Evolutionary conservation across 75 land plant genomes (phyloP), one percentile per base, ranked within the genome.

Genomic region (Picea glauca): DNA sequence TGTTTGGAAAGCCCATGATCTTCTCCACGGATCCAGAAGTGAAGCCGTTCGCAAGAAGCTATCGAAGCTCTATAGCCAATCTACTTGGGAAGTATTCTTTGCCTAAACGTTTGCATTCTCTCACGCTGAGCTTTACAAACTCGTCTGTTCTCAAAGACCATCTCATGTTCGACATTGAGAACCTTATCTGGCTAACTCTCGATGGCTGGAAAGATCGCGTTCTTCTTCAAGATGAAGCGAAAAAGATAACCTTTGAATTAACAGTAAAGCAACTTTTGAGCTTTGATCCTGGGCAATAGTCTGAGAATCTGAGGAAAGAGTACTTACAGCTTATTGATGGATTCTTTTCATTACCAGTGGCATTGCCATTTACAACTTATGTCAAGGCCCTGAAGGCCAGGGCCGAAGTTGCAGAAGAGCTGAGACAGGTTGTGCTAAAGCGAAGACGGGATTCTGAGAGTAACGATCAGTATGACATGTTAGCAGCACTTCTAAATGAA

Each of bases 31-130:
- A n/a, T n/a, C n/a, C n/a, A 59, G 93, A 90, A n/a, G n/a, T n/a
- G 73, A 83, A 78, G 84, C 80, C 84, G 75, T 92, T 94, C 80
- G 91, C 84, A 82, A 76, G 88, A 35, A 88, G 93, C 77, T 94
- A 94, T 78, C 98, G 94, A 23, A 81, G 82, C 33, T 87, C 94
- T 58, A 84, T 94, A 46, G 80, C 83, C 86, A 84, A 0, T 43
- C 75, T 12, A n/a, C n/a, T n/a, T n/a, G n/a, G n/a, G n/a, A n/a
- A n/a, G n/a, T n/a, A n/a, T n/a, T n/a, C n/a, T n/a, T 76, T 85
- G 73, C 94, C 90, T 80, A 90, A 90, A 84, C 82, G 83, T 60
- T 76, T 92, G 79, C 90, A 92, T 77, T 90, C 94, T 18, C 80
- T 92, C 58, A 90, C 91, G 18, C 80, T 87, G 80, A 88, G 88